phyloP scores from a whole-genome alignment of 306 rosid genomes.

The Trifolium subterraneum region DNA sequence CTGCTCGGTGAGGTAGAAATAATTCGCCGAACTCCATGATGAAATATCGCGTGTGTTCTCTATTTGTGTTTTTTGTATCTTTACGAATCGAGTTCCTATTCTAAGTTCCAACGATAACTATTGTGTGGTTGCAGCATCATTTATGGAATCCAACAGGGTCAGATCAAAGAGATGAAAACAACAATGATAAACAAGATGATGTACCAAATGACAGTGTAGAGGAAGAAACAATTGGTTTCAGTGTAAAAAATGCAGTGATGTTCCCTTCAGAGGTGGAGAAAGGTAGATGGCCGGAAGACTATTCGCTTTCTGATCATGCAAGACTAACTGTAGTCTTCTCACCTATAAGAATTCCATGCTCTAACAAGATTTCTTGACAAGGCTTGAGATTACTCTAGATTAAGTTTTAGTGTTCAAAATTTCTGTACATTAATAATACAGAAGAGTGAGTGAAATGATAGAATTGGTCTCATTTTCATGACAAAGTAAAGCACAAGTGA shows the following conservation, averaged over 20 bases:
- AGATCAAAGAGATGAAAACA: slow-evolving; percentile 52
- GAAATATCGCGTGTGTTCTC: too few species aligned
- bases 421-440: slow-evolving; percentile 26
- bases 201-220: slow-evolving; percentile 47
- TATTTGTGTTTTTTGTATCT: too few species aligned
- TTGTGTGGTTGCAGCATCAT: slow-evolving; percentile 57
- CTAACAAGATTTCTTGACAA: slow-evolving; percentile 41
- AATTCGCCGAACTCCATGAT: too few species aligned
- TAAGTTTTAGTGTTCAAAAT: slow-evolving; percentile 18
- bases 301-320: slow-evolving; percentile 90
- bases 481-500: slow-evolving; percentile 7
- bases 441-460: not conserved
- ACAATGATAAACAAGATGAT: slow-evolving; percentile 32
- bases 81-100: too few species aligned
- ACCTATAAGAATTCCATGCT: slow-evolving; percentile 66
- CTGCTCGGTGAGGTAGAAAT: too few species aligned
- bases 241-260: slow-evolving; percentile 74
- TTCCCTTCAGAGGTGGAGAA: slow-evolving; percentile 87
- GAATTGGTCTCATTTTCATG: not conserved
- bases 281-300: slow-evolving; percentile 88
- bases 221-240: slow-evolving; percentile 70
- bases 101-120: not conserved
- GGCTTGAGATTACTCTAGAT: slow-evolving; percentile 24
- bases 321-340: slow-evolving; percentile 80
- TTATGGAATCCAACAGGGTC: slow-evolving; percentile 65